A percentile compares a stretch with the other conserved stretches of the same genome.
Conservation (phyloP, 1,139 yeast genomes). For the Meyerozyma guilliermondii region DNA sequence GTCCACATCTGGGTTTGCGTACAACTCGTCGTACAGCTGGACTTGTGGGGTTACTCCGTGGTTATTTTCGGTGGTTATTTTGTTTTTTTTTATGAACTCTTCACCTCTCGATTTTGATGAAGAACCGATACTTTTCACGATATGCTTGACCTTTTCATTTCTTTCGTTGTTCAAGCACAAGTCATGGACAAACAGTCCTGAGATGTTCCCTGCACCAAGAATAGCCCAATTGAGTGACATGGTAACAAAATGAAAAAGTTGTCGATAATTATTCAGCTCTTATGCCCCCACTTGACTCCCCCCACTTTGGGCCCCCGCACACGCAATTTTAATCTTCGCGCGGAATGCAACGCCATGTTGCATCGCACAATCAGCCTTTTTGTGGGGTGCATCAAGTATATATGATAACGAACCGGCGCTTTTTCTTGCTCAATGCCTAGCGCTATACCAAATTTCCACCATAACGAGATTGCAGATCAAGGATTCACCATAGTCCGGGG, state of each 20-base stretch:
- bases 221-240: conserved; percentile 33
- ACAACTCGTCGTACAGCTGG: conserved; percentile 31
- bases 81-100: conserved; percentile 17
- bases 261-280: neutral
- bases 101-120: conserved; percentile 24
- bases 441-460: conserved; percentile 13
- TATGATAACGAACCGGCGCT: neutral
- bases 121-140: conserved; percentile 28
- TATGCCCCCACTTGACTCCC: neutral
- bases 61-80: conserved; percentile 13
- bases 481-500: conserved; percentile 43
- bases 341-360: neutral
- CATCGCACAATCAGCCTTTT: neutral
- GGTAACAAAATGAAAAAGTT: neutral
- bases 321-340: neutral
- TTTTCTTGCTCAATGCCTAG: neutral
- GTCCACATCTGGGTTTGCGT: conserved; percentile 40
- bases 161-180: conserved; percentile 21
- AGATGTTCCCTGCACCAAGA: conserved; percentile 44
- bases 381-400: neutral
- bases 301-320: neutral
- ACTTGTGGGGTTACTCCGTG: conserved; percentile 16
- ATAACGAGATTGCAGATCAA: conserved; percentile 34
- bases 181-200: conserved; percentile 35
- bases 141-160: conserved; percentile 18